Evolutionary conservation across 305 asterid species (phyloP).

Genomic region (Rubia tinctorum): DNA sequence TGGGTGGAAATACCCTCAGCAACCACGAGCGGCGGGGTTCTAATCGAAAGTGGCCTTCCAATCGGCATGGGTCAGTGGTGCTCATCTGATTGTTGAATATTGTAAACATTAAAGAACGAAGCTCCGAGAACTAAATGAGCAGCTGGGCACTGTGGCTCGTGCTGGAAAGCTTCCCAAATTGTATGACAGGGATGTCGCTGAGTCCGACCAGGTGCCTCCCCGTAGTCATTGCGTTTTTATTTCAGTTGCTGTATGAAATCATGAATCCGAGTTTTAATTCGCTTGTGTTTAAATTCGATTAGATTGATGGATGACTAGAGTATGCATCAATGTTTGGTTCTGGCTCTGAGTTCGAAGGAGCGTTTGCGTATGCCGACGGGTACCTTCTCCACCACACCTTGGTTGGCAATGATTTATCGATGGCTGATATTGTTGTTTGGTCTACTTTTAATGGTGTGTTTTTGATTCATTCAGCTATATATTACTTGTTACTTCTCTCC

Average conservation of each 20-base stretch:
- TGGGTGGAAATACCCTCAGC: no score
- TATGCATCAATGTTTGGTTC: constrained; percentile 61
- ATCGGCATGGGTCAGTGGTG: no score
- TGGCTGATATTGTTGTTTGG: constrained; percentile 88
- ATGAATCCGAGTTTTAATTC: background rate
- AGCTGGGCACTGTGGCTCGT: constrained; percentile 66
- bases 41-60: no score
- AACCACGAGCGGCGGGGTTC: no score
- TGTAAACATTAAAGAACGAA: constrained; percentile 38
- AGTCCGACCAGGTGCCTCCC: constrained; percentile 57
- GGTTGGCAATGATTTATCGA: constrained; percentile 59
- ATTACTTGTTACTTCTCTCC: background rate
- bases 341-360: constrained; percentile 92
- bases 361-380: constrained; percentile 60
- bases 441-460: constrained; percentile 71
- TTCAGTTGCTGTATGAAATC: background rate
- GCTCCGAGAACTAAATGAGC: constrained; percentile 51
- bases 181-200: constrained; percentile 45
- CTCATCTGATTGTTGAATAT: background rate
- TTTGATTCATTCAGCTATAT: background rate
- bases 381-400: constrained; percentile 58
- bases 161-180: constrained; percentile 41
- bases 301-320: constrained; percentile 88
- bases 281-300: constrained; percentile 2
- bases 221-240: background rate